These are phyloP conservation scores for Podospora tetraspora DNA, from an alignment of 495 filamentous ascomycete genomes.

Conservation along the genomic window DNA sequence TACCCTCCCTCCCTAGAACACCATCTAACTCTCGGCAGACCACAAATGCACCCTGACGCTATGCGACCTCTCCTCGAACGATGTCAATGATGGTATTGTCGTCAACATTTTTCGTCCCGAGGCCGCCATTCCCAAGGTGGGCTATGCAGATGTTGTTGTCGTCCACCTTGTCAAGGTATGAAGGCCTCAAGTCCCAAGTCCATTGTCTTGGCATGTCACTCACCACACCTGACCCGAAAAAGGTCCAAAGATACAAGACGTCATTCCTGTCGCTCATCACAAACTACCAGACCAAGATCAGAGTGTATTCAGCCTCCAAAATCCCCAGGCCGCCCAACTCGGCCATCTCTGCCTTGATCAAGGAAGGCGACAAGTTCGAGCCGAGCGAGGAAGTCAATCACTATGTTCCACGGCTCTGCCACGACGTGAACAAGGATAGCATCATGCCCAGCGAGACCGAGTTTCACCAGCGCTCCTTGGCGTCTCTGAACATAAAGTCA, in stretches of 20 bases:
- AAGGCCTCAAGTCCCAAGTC: background rate
- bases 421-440: constrained; percentile 35
- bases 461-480: constrained; percentile 39
- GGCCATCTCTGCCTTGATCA: constrained; percentile 29
- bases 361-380: constrained; percentile 5
- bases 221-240: background rate
- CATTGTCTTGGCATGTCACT: background rate
- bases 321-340: constrained; percentile 38
- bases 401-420: constrained; percentile 41
- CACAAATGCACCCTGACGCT: constrained; percentile 37
- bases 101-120: constrained; percentile 42
- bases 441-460: constrained; percentile 39
- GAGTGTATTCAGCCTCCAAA: constrained; percentile 33
- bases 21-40: constrained; percentile 28
- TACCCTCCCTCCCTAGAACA: background rate
- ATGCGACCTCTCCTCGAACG: constrained; percentile 36
- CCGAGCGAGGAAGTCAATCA: constrained; percentile 25
- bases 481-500: constrained; percentile 39
- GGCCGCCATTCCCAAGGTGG: constrained; percentile 37
- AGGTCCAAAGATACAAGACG: constrained; percentile 20
- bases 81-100: constrained; percentile 21
- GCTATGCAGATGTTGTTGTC: constrained; percentile 39
- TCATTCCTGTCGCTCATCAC: constrained; percentile 36
- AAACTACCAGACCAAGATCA: constrained; percentile 30
- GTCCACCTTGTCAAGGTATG: constrained; percentile 35